Base-by-base conservation (phyloP, 768 basidiomycete species). In the Lenzites betulinus region DNA sequence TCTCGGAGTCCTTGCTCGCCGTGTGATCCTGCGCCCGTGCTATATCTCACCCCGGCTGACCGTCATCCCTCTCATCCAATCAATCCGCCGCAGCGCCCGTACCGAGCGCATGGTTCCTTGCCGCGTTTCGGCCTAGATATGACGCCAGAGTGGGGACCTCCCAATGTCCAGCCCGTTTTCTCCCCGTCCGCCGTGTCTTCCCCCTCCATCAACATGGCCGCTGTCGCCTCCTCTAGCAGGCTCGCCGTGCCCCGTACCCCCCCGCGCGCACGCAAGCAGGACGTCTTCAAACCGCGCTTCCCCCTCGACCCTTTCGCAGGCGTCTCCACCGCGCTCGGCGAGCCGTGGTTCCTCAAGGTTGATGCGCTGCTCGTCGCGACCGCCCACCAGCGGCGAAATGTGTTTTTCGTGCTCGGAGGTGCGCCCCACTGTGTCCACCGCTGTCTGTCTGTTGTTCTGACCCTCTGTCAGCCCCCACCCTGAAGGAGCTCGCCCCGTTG, bases 361-460 rank as follows among this genome's bases (percentile, higher is more conserved):
- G 72, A 70, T 49, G 58, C 26, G 30, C 67, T 69, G 20, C 66
- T 68, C 16, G 50, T 60, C 25, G 52, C 66, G 23, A 60, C 66
- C 18, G 55, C 69, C 1, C 54, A 69, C 1, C 59, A 64, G 16
- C 65, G 71, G 15, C 66, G 73, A 30, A 69, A 76, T 51, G 76
- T 78, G 41, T 64, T 77, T 16, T 68, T 78, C 11, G 67, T 78
- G 9, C 56, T 79, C 2, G 78, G 78, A 58, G 72, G 77, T 79
- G 42, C 58, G 76, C 65, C 1, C 41, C 8, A 20, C n/a, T n/a
- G n/a, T n/a, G n/a, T n/a, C n/a, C n/a, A n/a, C n/a, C n/a, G n/a
- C n/a, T n/a, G n/a, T n/a, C n/a, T n/a, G n/a, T n/a, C n/a, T n/a
- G n/a, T n/a, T n/a, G n/a, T n/a, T n/a, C 58, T 56, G 22, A 53